phyloP scores from a whole-genome alignment of 2,329 filamentous ascomycete genomes.

The Annulohypoxylon truncatum region DNA sequence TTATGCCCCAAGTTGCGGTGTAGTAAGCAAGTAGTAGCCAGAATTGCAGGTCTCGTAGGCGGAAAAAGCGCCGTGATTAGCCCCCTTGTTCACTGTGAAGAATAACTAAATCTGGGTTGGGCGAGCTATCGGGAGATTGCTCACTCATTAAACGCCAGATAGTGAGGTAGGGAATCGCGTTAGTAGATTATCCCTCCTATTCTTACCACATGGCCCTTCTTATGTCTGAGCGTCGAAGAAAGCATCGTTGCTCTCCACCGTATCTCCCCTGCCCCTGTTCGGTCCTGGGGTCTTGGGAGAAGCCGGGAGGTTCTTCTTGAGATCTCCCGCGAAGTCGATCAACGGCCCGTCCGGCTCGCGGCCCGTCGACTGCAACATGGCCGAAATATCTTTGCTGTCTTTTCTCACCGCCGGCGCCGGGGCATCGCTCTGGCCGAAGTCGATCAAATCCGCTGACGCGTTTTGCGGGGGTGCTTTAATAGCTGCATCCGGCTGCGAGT shows the following conservation, averaged over 20 bases:
- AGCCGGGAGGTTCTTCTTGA: constrained; percentile 62
- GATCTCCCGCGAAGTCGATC: constrained; percentile 67
- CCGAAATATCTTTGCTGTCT: constrained; percentile 54
- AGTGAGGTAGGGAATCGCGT: background rate
- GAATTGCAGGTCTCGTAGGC: background rate
- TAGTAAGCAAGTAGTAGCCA: constrained; percentile 1
- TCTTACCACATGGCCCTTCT: constrained; percentile 1
- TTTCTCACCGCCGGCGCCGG: constrained; percentile 14
- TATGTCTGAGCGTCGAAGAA: constrained; percentile 56
- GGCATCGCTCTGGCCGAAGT: constrained; percentile 63
- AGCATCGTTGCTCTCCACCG: constrained; percentile 52
- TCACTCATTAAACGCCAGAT: background rate
- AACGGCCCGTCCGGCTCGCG: constrained; percentile 61
- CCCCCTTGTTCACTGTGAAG: background rate
- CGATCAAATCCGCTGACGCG: constrained; percentile 62
- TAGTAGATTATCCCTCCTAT: background rate
- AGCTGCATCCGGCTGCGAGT: constrained; percentile 36
- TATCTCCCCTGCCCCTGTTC: constrained; percentile 52
- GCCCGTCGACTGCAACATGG: constrained; percentile 61
- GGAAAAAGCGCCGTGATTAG: background rate
- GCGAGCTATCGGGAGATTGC: background rate
- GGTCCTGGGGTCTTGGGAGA: constrained; percentile 40
- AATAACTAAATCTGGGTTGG: background rate
- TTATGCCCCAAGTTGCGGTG: background rate
- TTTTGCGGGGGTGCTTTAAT: constrained; percentile 31